Base-by-base conservation (phyloP, 139 green algal species). In the Astrephomene gubernaculifera region DNA sequence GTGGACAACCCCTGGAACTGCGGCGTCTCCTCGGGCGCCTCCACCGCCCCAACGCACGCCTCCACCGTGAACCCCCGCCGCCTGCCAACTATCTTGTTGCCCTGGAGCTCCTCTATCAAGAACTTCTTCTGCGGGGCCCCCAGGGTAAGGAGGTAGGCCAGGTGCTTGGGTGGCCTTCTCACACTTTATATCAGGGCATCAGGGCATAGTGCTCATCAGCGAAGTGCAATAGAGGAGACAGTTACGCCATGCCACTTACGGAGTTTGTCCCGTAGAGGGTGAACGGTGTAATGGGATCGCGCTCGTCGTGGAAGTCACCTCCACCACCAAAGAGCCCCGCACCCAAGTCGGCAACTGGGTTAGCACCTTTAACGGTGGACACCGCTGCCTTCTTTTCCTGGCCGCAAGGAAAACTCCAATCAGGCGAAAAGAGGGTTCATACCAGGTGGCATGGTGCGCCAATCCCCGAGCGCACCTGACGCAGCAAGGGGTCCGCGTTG, bases 71-170 rank as follows among this genome's bases (percentile, higher is more conserved):
- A 92, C 35, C 90, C 90, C 22, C 83, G 79, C 24, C 71, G 74
- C 7, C 90, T 86, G 0, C 73, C 68, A 1, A 93, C 63, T 0
- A 93, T 69, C 82, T 92, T 93, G 64, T 93, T 88, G 1, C 90
- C 90, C 3, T 83, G 73, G 24, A 93, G 81, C 76, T 88, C 39
- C 79, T 92, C 90, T n/a, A 93, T 92, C 21, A 90, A 43, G 82
- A 79, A 92, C 75, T 91, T 89, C 45, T 91, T 93, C 88, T 90
- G 88, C 72, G 36, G 39, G n/a, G n/a, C n/a, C n/a, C n/a, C n/a
- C n/a, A n/a, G n/a, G n/a, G n/a, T n/a, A n/a, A n/a, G n/a, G n/a
- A n/a, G n/a, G n/a, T n/a, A n/a, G n/a, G n/a, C n/a, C n/a, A n/a
- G n/a, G n/a, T n/a, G n/a, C n/a, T n/a, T n/a, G n/a, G n/a, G n/a